Conservation (phyloP, 2,329 filamentous ascomycete species). For the Pseudocercospora pini-densiflorae region DNA sequence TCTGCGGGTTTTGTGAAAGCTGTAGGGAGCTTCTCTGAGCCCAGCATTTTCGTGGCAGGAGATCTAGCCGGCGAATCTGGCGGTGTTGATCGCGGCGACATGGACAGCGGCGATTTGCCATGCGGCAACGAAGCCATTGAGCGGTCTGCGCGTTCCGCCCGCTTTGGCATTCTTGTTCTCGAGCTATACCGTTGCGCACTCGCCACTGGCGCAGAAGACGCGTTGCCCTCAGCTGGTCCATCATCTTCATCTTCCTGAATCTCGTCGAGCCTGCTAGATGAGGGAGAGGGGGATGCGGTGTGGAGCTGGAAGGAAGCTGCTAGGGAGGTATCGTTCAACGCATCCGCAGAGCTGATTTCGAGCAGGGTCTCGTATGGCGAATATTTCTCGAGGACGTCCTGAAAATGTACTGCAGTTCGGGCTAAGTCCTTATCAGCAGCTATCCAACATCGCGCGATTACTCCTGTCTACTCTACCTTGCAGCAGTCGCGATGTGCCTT, state of each 20-base stretch:
- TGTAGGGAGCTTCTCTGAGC: constrained; percentile 34
- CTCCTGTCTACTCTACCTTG: constrained; percentile 69
- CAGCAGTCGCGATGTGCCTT: constrained; percentile 85
- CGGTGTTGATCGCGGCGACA: constrained; percentile 32
- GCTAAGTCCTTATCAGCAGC: constrained; percentile 56
- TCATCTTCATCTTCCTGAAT: constrained; percentile 89
- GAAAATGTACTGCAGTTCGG: constrained; percentile 74
- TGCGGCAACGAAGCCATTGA: constrained; percentile 25
- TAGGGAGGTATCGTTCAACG: constrained; percentile 85
- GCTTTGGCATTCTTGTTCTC: constrained; percentile 29
- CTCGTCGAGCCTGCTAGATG: constrained; percentile 82
- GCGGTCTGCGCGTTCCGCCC: constrained; percentile 26
- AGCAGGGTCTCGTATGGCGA: constrained; percentile 86
- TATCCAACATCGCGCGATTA: background rate
- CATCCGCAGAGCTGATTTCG: constrained; percentile 72
- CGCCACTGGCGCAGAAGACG: constrained; percentile 24
- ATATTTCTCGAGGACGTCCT: constrained; percentile 68
- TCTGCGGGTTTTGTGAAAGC: constrained; percentile 32
- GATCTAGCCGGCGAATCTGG: constrained; percentile 30
- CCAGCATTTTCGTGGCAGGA: constrained; percentile 25
- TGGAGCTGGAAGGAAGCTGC: constrained; percentile 89
- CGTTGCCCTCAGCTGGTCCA: constrained; percentile 18
- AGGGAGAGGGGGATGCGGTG: constrained; percentile 83
- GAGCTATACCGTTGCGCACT: constrained; percentile 33
- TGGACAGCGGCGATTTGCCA: constrained; percentile 5